Percentiles rank a stretch among this genome's conserved stretches.
Evolutionary conservation across 2,329 filamentous ascomycete species (phyloP).

Genomic region (Volutella citrinella): DNA sequence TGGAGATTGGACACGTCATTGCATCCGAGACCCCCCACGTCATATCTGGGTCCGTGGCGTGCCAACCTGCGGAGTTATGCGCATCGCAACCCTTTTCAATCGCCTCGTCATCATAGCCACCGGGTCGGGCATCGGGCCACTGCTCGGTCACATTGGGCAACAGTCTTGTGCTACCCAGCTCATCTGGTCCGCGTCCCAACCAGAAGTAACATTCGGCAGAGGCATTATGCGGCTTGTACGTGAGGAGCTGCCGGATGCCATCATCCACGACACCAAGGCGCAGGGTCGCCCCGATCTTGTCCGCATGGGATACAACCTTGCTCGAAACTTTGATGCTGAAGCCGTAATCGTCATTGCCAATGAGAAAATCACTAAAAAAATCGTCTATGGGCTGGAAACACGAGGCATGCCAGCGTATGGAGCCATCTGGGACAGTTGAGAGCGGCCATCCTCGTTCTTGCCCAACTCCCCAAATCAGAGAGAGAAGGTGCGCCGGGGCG

Average conservation of each 20-base stretch:
- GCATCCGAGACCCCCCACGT: conserved; percentile 59
- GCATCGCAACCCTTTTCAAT: conserved; percentile 63
- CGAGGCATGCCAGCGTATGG: conserved; percentile 67
- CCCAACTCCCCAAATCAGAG: too few relatives aligned
- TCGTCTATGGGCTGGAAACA: conserved; percentile 67
- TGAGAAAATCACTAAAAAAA: conserved; percentile 61
- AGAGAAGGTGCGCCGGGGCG: too few relatives aligned
- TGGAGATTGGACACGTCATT: conserved; percentile 69
- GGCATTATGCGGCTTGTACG: conserved; percentile 55
- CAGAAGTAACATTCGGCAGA: conserved; percentile 60
- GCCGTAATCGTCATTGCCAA: conserved; percentile 74
- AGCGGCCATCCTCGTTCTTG: conserved; percentile 5
- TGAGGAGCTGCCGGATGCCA: conserved; percentile 55
- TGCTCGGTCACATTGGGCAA: conserved; percentile 56
- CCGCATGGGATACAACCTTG: conserved; percentile 49
- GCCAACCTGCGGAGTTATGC: conserved; percentile 65
- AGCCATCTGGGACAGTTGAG: conserved; percentile 65
- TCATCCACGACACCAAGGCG: conserved; percentile 64
- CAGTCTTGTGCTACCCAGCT: conserved; percentile 53
- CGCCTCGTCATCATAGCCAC: conserved; percentile 66
- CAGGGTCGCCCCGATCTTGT: conserved; percentile 58
- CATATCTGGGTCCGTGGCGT: conserved; percentile 67
- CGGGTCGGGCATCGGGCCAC: conserved; percentile 70
- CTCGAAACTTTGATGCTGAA: conserved; percentile 57
- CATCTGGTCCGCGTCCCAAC: conserved; percentile 65